phyloP scores from a whole-genome alignment of 2,329 filamentous ascomycete species.

The Arachnomyces sp. region DNA sequence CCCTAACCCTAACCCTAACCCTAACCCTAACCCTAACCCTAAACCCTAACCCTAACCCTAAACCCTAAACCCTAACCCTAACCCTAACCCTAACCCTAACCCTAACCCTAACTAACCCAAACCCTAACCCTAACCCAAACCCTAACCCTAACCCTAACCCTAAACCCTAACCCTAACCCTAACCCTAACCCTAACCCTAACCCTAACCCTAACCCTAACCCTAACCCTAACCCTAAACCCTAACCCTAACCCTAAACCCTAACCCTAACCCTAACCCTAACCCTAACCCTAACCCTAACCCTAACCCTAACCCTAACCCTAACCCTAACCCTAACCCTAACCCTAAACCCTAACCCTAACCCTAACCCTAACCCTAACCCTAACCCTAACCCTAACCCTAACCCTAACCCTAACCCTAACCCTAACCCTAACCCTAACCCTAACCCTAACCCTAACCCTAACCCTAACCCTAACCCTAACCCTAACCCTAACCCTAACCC shows the following conservation, averaged over 20 bases:
- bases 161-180: slow-evolving; percentile 8
- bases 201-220: slow-evolving; percentile 12
- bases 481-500: slow-evolving; percentile 1
- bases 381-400: slow-evolving; percentile 12
- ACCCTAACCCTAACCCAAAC: slow-evolving; percentile 9
- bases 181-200: slow-evolving; percentile 12
- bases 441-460: slow-evolving; percentile 1
- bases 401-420: slow-evolving; percentile 10
- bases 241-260: slow-evolving; percentile 3
- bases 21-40: slow-evolving; percentile 12
- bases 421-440: slow-evolving; percentile 1
- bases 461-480: slow-evolving; percentile 1
- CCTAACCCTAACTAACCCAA: slow-evolving; percentile 3
- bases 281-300: slow-evolving; percentile 12
- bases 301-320: slow-evolving; percentile 12
- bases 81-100: slow-evolving; percentile 11
- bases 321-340: slow-evolving; percentile 5
- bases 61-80: slow-evolving; percentile 11
- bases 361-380: slow-evolving; percentile 2
- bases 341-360: slow-evolving; percentile 2
- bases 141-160: slow-evolving; percentile 7
- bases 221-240: slow-evolving; percentile 11
- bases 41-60: slow-evolving; percentile 10
- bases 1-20: slow-evolving; percentile 9
- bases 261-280: slow-evolving; percentile 9